These are phyloP conservation scores for Colletotrichum sp. DNA, from an alignment of 2,329 filamentous ascomycete genomes.

Conservation along the genomic window DNA sequence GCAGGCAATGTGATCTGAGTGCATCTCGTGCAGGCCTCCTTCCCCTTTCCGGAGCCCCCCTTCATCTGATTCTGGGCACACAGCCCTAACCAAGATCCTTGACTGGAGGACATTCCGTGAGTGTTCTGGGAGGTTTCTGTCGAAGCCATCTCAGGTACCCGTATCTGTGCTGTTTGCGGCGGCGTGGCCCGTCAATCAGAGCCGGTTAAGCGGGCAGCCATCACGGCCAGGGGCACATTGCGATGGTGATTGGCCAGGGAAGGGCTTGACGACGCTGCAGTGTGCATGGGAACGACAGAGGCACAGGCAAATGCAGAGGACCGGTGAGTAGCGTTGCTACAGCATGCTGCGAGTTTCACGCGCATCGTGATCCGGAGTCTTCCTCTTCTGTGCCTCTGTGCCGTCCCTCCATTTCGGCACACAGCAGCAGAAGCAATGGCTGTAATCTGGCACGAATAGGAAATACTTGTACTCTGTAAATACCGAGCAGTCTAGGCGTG, in stretches of 20 bases:
- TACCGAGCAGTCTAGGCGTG: neutral
- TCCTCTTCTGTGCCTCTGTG: neutral
- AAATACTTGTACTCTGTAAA: neutral
- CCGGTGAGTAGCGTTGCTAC: neutral
- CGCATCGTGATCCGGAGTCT: neutral
- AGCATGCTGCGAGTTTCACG: neutral
- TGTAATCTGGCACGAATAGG: neutral
- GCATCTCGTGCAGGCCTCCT: neutral
- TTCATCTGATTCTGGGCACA: neutral
- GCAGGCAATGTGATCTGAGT: neutral
- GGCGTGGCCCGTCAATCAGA: neutral
- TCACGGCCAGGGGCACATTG: neutral
- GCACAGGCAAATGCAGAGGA: neutral
- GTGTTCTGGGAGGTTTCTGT: neutral
- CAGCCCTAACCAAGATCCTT: neutral
- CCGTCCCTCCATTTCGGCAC: neutral
- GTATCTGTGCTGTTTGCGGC: neutral
- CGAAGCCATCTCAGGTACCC: neutral
- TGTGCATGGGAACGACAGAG: neutral
- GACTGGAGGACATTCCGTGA: neutral
- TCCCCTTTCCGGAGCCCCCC: neutral
- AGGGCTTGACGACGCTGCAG: neutral
- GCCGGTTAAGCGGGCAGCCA: neutral
- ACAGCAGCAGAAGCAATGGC: neutral
- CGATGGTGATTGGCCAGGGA: neutral